phyloP scores from a whole-genome alignment of 2,329 filamentous ascomycete species.

The Alternaria incomplexa region DNA sequence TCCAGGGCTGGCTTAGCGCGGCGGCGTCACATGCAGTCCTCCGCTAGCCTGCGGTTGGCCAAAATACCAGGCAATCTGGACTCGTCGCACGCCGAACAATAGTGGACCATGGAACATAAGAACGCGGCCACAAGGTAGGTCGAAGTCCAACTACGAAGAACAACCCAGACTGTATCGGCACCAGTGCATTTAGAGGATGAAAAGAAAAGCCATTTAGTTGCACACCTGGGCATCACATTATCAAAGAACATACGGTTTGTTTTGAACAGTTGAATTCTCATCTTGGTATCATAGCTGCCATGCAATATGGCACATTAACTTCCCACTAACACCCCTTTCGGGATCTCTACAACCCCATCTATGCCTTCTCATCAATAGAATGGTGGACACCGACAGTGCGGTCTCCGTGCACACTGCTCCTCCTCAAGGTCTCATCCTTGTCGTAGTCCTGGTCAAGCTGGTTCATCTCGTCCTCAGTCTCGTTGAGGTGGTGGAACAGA shows the following conservation, averaged over 20 bases:
- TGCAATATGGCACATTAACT: conserved; percentile 3
- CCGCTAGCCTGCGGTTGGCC: background rate
- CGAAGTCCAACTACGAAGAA: background rate
- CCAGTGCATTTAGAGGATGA: fast-evolving
- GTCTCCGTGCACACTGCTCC: conserved; percentile 28
- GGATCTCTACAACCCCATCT: background rate
- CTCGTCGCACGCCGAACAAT: background rate
- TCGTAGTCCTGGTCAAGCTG: conserved; percentile 43
- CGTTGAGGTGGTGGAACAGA: conserved; percentile 48
- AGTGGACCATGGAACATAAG: background rate
- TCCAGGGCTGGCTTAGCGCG: background rate
- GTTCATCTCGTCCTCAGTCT: conserved; percentile 47
- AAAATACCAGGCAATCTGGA: background rate
- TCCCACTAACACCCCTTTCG: conserved; percentile 1
- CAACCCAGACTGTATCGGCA: background rate
- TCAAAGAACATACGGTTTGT: background rate
- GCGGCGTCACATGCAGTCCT: background rate
- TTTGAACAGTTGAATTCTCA: conserved; percentile 4
- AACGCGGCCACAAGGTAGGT: background rate
- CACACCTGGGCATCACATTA: background rate
- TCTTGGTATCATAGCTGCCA: conserved; percentile 11
- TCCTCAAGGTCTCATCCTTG: conserved; percentile 37
- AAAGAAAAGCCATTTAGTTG: background rate
- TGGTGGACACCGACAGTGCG: conserved; percentile 30
- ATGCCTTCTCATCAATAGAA: conserved; percentile 16